phyloP scores from a whole-genome alignment of 1,139 yeast genomes.

The Entelexis sorbosivorans region DNA sequence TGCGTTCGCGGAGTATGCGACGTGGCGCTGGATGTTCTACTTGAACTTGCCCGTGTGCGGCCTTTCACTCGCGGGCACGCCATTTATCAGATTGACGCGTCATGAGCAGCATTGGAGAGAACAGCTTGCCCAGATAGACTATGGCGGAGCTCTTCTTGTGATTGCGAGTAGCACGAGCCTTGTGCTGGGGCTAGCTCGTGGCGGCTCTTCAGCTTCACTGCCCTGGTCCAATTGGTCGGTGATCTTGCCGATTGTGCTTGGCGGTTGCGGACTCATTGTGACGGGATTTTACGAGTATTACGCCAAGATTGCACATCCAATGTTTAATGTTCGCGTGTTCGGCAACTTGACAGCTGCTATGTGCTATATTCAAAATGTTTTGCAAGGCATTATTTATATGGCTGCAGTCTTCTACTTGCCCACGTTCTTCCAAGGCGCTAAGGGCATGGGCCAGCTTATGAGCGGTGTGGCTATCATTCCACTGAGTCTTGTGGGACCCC shows the following conservation, averaged over 20 bases:
- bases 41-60: slow-evolving; percentile 63
- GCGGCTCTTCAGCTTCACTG: slow-evolving; percentile 34
- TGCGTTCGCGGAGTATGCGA: slow-evolving; percentile 41
- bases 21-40: slow-evolving; percentile 76
- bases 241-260: slow-evolving; percentile 43
- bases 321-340: slow-evolving; percentile 39
- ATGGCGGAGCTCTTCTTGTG: slow-evolving; percentile 27
- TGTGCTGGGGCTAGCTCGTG: slow-evolving; percentile 43
- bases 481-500: slow-evolving; percentile 41
- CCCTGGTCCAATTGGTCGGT: slow-evolving; percentile 48
- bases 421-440: slow-evolving; percentile 46
- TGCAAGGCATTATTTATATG: slow-evolving; percentile 38
- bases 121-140: slow-evolving; percentile 40
- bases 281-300: slow-evolving; percentile 40
- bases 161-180: slow-evolving; percentile 34
- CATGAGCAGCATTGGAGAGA: slow-evolving; percentile 34
- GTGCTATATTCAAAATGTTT: slow-evolving; percentile 32
- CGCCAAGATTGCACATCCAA: slow-evolving; percentile 35
- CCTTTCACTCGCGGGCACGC: slow-evolving; percentile 38
- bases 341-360: slow-evolving; percentile 30
- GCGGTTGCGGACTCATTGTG: slow-evolving; percentile 36
- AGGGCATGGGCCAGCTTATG: slow-evolving; percentile 38
- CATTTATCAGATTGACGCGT: slow-evolving; percentile 44
- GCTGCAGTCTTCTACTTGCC: slow-evolving; percentile 36
- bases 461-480: slow-evolving; percentile 51